phyloP scores from a whole-genome alignment of 179 eudicot genomes.

The Silene noctiflora region DNA sequence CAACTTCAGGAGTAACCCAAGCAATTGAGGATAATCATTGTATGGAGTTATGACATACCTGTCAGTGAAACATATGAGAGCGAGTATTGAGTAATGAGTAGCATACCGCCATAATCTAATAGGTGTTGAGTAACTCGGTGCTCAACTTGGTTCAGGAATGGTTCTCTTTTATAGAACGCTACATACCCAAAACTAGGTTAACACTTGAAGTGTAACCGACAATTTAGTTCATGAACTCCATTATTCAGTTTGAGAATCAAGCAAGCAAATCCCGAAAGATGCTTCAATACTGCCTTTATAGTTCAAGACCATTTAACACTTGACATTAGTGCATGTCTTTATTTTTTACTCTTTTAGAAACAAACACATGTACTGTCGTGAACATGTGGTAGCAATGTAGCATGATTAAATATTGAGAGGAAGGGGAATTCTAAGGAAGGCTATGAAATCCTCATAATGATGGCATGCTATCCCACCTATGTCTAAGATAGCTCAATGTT shows the following conservation, averaged over 20 bases:
- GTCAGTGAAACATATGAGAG: constrained; percentile 28
- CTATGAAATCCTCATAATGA: not conserved
- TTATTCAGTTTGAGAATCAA: not conserved
- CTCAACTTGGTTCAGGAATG: not conserved
- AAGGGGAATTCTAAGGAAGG: not conserved
- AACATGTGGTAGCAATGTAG: not conserved
- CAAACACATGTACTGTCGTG: not conserved
- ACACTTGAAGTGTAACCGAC: not conserved
- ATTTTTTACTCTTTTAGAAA: not conserved
- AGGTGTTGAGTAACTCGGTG: not conserved
- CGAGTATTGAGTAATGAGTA: not conserved
- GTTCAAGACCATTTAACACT: not conserved
- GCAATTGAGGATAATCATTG: constrained; percentile 79
- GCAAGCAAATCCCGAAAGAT: too few species aligned
- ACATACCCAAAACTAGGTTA: not conserved
- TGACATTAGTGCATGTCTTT: not conserved
- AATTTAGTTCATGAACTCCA: not conserved
- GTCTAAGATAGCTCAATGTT: not conserved
- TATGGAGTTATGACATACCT: constrained; percentile 95
- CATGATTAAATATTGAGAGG: not conserved
- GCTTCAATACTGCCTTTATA: constrained; percentile 6
- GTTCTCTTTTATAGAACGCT: not conserved
- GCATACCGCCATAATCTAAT: not conserved
- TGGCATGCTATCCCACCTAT: not conserved
- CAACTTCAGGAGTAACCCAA: constrained; percentile 87